Base-by-base conservation (phyloP, 1,139 yeast genomes). In the Yamadazyma epiphylla region DNA sequence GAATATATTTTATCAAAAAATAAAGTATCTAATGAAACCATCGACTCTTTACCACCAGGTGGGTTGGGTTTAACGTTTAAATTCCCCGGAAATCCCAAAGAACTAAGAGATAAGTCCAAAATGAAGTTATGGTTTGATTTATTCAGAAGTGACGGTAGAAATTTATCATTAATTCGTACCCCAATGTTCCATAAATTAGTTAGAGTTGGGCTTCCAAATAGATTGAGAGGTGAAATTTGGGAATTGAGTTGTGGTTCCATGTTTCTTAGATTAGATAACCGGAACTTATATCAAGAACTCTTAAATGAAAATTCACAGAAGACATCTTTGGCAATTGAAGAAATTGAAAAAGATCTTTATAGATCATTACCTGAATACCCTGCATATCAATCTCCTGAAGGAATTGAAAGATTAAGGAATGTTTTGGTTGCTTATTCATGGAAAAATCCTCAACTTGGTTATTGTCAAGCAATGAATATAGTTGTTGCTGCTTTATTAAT, bases 381-480 rank as follows among this genome's bases (percentile, higher is more conserved):
- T 2, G 98, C 96, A 0, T 94, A 89, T 51, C 97, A 91, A 55
- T 70, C 72, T 8, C 73, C 73, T 4, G 94, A 85, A 47, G 98
- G 99, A 5, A 89, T 94, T 28, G 74, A 69, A 33, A 69, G 95
- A 32, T 68, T 94, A 31, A 70, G 98, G 40, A 70, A 94, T 36
- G 98, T 94, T 1, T 68, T 94, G 39, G 83, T 94, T 0, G 96
- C 96, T 0, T 94, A 88, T 50, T 86, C 96, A 0, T 91, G 97
- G 97, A 86, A 85, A 46, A 88, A 89, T 51, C 96, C 96, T 0
- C 96, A 91, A 31, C 87, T 94, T 14, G 99, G 99, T 0, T 94
- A 94, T 56, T 94, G 99, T 54, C 98, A 94, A 54, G 98, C 98
- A 1, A 94, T 94, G 99, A 94, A 94, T 53, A 94, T 94, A 35